phyloP scores from a whole-genome alignment of 176 grass and related monocot genomes.

The Triticum urartu region DNA sequence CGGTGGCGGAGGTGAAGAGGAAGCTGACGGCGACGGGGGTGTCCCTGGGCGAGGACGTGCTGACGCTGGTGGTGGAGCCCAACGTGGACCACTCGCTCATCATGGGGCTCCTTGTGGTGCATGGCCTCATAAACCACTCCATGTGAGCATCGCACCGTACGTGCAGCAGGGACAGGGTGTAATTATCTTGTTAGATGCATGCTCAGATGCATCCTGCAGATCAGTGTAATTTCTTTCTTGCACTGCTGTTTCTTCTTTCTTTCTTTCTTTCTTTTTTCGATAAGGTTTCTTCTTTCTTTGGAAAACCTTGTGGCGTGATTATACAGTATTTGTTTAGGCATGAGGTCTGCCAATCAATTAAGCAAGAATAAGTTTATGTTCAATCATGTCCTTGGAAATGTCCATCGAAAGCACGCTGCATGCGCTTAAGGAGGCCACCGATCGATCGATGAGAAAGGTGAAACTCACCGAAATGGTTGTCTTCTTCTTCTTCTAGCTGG shows the following conservation, averaged over 20 bases:
- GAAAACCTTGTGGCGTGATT: too few species aligned
- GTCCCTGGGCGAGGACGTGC: conserved; percentile 69
- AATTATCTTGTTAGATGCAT: not conserved
- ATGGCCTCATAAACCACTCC: conserved; percentile 61
- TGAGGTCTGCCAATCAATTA: too few species aligned
- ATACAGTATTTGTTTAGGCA: too few species aligned
- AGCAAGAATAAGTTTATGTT: too few species aligned
- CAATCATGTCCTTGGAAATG: too few species aligned
- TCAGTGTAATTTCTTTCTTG: too few species aligned
- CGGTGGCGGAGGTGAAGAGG: conserved; percentile 79
- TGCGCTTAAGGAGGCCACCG: too few species aligned
- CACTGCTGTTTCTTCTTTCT: not conserved
- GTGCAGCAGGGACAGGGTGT: not conserved
- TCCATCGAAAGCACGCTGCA: too few species aligned
- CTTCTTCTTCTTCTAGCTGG: too few species aligned
- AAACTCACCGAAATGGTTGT: too few species aligned
- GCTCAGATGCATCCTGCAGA: too few species aligned
- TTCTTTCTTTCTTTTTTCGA: not conserved
- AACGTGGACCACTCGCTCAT: conserved; percentile 68
- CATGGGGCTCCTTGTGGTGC: conserved; percentile 73
- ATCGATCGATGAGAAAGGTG: too few species aligned
- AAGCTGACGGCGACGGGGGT: conserved; percentile 70
- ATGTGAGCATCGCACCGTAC: not conserved
- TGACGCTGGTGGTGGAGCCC: conserved; percentile 70
- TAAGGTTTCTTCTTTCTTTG: not conserved